These are phyloP conservation scores for Chytriomyces hyalinus DNA, from an alignment of 192 early-diverging fungal species.

Conservation along the genomic window DNA sequence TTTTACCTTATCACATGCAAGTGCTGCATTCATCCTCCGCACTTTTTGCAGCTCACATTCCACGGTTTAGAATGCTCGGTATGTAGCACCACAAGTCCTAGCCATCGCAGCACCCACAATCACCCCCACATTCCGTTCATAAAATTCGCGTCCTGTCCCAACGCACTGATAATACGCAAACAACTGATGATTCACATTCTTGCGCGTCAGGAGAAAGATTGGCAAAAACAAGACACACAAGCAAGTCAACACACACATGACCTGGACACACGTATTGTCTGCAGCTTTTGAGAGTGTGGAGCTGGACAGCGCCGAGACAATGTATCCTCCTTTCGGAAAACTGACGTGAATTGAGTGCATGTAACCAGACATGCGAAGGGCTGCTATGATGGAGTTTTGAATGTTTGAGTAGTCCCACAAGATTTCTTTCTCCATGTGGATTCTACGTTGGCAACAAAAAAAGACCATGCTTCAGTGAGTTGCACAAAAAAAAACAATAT, in stretches of 20 bases:
- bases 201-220: constrained; percentile 20
- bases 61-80: not conserved
- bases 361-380: constrained; percentile 46
- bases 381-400: constrained; percentile 27
- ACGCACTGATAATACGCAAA: constrained; percentile 25
- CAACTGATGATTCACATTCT: constrained; percentile 19
- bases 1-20: too few relatives aligned
- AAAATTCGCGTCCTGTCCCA: constrained; percentile 2
- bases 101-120: constrained; percentile 6
- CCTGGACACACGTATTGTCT: constrained; percentile 29
- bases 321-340: constrained; percentile 37
- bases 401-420: constrained; percentile 51
- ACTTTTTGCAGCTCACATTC: too few relatives aligned
- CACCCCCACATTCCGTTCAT: constrained; percentile 13
- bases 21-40: too few relatives aligned
- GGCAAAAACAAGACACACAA: constrained; percentile 55
- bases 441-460: constrained; percentile 12
- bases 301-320: constrained; percentile 37
- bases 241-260: constrained; percentile 51
- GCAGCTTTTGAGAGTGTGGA: constrained; percentile 33
- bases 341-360: constrained; percentile 39
- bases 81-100: not conserved
- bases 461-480: not conserved
- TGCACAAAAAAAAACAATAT: too few relatives aligned
- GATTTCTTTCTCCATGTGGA: constrained; percentile 48